Evolutionary conservation across 2,329 filamentous ascomycete genomes (phyloP).

Genomic region (Phialemonium atrogriseum): DNA sequence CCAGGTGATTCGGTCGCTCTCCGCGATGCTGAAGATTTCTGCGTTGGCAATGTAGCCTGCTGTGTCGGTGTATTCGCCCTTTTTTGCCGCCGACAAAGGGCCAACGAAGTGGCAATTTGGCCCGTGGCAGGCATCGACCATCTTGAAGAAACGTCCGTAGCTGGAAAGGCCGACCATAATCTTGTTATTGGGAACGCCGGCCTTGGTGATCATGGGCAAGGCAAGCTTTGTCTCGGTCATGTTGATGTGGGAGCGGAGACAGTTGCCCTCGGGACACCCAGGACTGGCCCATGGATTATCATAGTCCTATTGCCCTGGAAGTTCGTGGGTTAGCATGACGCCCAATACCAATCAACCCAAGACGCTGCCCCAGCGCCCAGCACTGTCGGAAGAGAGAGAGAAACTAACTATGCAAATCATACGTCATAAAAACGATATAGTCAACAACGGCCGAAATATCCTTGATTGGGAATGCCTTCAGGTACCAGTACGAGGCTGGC

Average conservation of each 20-base stretch:
- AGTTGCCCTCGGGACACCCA: slow-evolving; percentile 21
- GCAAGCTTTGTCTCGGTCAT: slow-evolving; percentile 16
- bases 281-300: slow-evolving; percentile 16
- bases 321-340: no score
- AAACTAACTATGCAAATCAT: slow-evolving; percentile 16
- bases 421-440: slow-evolving; percentile 19
- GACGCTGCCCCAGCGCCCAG: no score
- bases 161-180: slow-evolving; percentile 23
- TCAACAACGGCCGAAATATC: no score
- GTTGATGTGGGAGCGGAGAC: slow-evolving; percentile 24
- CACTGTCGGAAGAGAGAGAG: no score
- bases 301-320: slow-evolving; percentile 18
- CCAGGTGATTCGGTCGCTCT: no score
- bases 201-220: slow-evolving; percentile 18
- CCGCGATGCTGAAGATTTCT: slow-evolving; percentile 26
- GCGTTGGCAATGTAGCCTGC: slow-evolving; percentile 28
- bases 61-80: slow-evolving; percentile 26
- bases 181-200: slow-evolving; percentile 23
- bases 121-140: slow-evolving; percentile 21
- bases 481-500: not conserved
- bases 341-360: no score
- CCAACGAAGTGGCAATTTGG: slow-evolving; percentile 24
- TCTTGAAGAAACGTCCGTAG: slow-evolving; percentile 26
- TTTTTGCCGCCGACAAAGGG: slow-evolving; percentile 18
- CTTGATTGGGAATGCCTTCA: slow-evolving; percentile 11